Percentiles rank a stretch among this genome's conserved stretches.
These are phyloP conservation scores for Penicillium sclerotigenum DNA, from an alignment of 2,329 filamentous ascomycete species.

Conservation along the genomic window DNA sequence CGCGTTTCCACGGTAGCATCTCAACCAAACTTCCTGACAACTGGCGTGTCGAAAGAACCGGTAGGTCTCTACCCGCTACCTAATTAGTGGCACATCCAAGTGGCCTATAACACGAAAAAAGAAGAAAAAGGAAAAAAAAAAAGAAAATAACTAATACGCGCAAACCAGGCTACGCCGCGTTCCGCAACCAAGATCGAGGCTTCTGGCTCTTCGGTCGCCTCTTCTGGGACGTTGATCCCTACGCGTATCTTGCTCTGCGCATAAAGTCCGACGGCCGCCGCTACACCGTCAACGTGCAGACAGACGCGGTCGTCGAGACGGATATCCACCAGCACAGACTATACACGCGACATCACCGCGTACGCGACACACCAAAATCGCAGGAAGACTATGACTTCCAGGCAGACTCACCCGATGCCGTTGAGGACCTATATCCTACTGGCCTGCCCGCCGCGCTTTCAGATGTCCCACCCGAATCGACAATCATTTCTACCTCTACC, in stretches of 20 bases:
- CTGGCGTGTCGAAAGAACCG: slow-evolving; percentile 43
- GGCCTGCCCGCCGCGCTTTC: slow-evolving; percentile 38
- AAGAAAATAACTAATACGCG: not conserved
- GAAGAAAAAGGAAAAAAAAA: not conserved
- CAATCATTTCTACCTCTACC: slow-evolving; percentile 33
- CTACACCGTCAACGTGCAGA: slow-evolving; percentile 95
- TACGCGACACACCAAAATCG: slow-evolving; percentile 18
- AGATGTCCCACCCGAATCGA: slow-evolving; percentile 37
- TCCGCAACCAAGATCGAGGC: slow-evolving; percentile 73
- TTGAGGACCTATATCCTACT: slow-evolving; percentile 25
- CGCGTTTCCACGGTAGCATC: slow-evolving; percentile 82
- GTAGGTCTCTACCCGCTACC: slow-evolving; percentile 19
- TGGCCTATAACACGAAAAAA: not conserved
- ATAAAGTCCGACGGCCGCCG: slow-evolving; percentile 86
- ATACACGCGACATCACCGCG: slow-evolving; percentile 50
- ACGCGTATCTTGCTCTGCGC: slow-evolving; percentile 79
- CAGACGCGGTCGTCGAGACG: slow-evolving; percentile 87
- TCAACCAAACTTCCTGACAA: slow-evolving; percentile 78
- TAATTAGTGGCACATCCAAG: not conserved
- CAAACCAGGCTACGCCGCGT: slow-evolving; percentile 78
- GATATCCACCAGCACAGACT: slow-evolving; percentile 93
- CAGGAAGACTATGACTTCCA: slow-evolving; percentile 15
- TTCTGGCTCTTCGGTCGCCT: slow-evolving; percentile 80
- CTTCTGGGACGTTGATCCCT: slow-evolving; percentile 86
- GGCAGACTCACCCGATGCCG: slow-evolving; percentile 22